Conservation (phyloP, 805 yeast genomes). For the Candida ascalaphidarum region DNA sequence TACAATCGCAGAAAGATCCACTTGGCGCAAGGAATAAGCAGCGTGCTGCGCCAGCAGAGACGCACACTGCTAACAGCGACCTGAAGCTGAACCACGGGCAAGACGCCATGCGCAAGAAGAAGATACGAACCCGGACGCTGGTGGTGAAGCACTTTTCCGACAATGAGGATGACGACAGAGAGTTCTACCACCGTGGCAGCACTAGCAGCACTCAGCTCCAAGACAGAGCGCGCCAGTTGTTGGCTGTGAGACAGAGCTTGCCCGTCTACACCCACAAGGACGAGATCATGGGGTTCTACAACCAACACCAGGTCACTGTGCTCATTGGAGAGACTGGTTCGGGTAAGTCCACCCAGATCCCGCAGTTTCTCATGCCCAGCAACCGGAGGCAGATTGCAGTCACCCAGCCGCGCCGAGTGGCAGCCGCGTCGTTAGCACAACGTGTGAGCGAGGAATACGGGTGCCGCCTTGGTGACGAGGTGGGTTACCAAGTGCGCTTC, state of each 20-base stretch:
- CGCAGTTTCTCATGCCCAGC: conserved; percentile 70
- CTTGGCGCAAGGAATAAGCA: too few relatives aligned
- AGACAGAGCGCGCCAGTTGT: conserved; percentile 35
- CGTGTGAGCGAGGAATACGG: conserved; percentile 91
- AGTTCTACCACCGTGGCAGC: conserved; percentile 4
- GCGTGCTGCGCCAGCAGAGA: too few relatives aligned
- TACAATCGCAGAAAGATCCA: too few relatives aligned
- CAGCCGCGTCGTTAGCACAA: conserved; percentile 88
- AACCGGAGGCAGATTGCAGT: conserved; percentile 64
- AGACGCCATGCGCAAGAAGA: too few relatives aligned
- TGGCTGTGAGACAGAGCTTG: conserved; percentile 45
- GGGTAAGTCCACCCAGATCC: conserved; percentile 95
- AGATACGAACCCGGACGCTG: conserved; percentile 15
- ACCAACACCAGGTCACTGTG: conserved; percentile 58
- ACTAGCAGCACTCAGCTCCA: conserved; percentile 18
- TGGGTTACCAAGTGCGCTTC: conserved; percentile 91
- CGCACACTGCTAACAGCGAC: too few relatives aligned
- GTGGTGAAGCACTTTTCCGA: conserved; percentile 30
- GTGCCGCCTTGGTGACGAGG: conserved; percentile 64
- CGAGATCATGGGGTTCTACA: conserved; percentile 48
- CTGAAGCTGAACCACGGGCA: too few relatives aligned
- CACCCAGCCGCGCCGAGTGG: conserved; percentile 96
- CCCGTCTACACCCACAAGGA: conserved; percentile 74
- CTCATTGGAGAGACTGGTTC: conserved; percentile 97
- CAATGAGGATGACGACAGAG: conserved; percentile 18